These are phyloP conservation scores for Colletotrichum musae DNA, from an alignment of 2,329 filamentous ascomycete genomes.

Conservation along the genomic window DNA sequence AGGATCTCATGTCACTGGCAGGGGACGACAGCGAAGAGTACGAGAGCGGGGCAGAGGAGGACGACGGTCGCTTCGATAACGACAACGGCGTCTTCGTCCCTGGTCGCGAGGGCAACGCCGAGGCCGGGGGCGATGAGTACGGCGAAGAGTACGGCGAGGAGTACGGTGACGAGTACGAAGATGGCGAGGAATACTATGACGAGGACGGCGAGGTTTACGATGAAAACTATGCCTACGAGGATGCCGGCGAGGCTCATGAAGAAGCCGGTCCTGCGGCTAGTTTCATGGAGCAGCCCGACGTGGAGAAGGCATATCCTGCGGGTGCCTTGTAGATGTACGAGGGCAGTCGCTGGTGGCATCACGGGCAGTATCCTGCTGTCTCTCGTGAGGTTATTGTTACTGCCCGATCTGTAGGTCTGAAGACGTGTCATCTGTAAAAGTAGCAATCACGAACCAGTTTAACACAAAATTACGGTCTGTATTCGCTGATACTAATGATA, in stretches of 20 bases:
- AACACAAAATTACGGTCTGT: neutral
- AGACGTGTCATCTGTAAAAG: no score
- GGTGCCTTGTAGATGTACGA: constrained; percentile 1
- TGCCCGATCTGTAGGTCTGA: no score
- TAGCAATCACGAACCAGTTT: neutral
- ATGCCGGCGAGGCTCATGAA: constrained; percentile 44
- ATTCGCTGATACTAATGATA: neutral
- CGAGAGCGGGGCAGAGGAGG: constrained; percentile 50
- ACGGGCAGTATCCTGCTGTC: no score
- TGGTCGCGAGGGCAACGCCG: constrained; percentile 12
- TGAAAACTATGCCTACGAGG: constrained; percentile 45
- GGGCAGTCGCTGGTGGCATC: neutral
- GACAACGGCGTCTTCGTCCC: constrained; percentile 37
- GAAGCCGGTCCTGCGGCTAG: constrained; percentile 1
- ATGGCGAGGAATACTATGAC: constrained; percentile 44
- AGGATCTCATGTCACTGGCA: constrained; percentile 30
- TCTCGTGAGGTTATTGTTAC: no score
- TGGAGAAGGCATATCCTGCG: constrained; percentile 31
- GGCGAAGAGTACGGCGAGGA: constrained; percentile 40
- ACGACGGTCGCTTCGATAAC: constrained; percentile 42
- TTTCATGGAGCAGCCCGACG: neutral
- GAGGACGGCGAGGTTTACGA: constrained; percentile 48
- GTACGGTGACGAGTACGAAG: constrained; percentile 36
- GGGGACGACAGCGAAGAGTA: constrained; percentile 46
- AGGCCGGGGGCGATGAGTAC: constrained; percentile 20